These are phyloP conservation scores for Trichophyton mentagrophytes DNA, from an alignment of 2,329 filamentous ascomycete species.

Conservation along the genomic window DNA sequence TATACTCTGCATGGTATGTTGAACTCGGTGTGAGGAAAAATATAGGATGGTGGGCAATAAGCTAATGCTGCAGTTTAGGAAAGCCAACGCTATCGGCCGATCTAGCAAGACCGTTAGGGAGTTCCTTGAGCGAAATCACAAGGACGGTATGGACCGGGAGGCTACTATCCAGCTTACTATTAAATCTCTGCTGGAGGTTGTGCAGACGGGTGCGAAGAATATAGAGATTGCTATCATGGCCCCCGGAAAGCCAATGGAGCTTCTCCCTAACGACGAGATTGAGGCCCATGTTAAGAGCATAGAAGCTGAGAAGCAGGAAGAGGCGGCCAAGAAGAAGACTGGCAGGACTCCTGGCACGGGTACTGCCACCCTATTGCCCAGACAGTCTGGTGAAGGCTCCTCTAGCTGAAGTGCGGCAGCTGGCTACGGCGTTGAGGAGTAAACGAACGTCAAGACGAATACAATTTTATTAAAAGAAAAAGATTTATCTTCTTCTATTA, in stretches of 20 bases:
- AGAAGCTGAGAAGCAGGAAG: constrained; percentile 98
- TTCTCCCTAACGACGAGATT: constrained; percentile 90
- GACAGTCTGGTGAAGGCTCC: constrained; percentile 34
- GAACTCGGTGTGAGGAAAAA: not conserved
- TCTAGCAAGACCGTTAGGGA: constrained; percentile 98
- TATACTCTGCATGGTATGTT: constrained; percentile 91
- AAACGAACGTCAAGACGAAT: not conserved
- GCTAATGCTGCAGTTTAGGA: constrained; percentile 46
- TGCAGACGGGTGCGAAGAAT: constrained; percentile 98
- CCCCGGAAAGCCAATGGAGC: constrained; percentile 78
- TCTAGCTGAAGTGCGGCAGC: constrained; percentile 15
- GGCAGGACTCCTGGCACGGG: constrained; percentile 37
- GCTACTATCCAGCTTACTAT: constrained; percentile 93
- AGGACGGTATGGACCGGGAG: constrained; percentile 92
- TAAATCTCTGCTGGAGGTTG: constrained; percentile 94
- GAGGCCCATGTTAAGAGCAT: constrained; percentile 97
- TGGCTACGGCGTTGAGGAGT: constrained; percentile 8
- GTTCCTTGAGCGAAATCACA: constrained; percentile 97
- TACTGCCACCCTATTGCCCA: constrained; percentile 58
- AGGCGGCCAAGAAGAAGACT: constrained; percentile 78
- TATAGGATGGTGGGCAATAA: constrained; percentile 6
- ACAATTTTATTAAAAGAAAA: not conserved
- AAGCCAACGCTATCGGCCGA: constrained; percentile 95
- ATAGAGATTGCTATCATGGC: constrained; percentile 99
- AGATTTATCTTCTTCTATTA: not conserved